These are phyloP conservation scores for Echinosphaeria canescens DNA, from an alignment of 2,329 filamentous ascomycete genomes.

Conservation along the genomic window DNA sequence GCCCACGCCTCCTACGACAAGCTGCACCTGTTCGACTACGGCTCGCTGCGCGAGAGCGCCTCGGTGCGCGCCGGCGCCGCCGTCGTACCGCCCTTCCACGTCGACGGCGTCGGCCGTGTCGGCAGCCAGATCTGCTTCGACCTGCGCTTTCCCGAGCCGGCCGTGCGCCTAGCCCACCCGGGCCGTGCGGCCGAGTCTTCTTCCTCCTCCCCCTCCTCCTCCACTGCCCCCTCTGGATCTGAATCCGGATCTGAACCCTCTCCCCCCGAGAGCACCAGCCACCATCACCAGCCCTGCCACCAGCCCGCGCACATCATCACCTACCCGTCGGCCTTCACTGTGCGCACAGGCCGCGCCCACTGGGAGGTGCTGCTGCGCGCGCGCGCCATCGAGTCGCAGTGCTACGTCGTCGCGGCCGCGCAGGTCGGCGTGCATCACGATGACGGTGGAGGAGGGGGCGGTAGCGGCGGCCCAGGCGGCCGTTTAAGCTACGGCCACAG, in stretches of 20 bases:
- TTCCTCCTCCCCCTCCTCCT: background rate
- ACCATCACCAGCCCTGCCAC: constrained; percentile 10
- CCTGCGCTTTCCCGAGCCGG: constrained; percentile 61
- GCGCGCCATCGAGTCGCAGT: constrained; percentile 74
- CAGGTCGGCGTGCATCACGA: constrained; percentile 51
- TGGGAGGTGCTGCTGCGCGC: constrained; percentile 66
- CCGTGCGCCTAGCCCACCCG: constrained; percentile 36
- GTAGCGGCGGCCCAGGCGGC: constrained; percentile 38
- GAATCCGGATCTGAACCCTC: background rate
- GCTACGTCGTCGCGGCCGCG: constrained; percentile 70
- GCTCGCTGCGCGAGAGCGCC: constrained; percentile 18
- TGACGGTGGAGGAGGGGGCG: constrained; percentile 1
- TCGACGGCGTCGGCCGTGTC: constrained; percentile 49
- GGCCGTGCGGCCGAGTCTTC: constrained; percentile 5
- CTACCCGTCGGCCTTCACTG: constrained; percentile 80
- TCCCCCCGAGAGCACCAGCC: constrained; percentile 8
- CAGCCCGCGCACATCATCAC: constrained; percentile 49
- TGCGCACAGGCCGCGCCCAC: constrained; percentile 66
- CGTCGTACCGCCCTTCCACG: constrained; percentile 51
- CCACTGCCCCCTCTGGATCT: background rate
- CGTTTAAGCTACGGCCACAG: constrained; percentile 70
- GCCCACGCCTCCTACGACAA: constrained; percentile 49
- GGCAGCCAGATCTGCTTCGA: constrained; percentile 83
- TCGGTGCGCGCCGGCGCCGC: constrained; percentile 24
- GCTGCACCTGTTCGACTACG: constrained; percentile 69